Base-by-base conservation (phyloP, 306 rosid genomes). In the Vicia villosa region DNA sequence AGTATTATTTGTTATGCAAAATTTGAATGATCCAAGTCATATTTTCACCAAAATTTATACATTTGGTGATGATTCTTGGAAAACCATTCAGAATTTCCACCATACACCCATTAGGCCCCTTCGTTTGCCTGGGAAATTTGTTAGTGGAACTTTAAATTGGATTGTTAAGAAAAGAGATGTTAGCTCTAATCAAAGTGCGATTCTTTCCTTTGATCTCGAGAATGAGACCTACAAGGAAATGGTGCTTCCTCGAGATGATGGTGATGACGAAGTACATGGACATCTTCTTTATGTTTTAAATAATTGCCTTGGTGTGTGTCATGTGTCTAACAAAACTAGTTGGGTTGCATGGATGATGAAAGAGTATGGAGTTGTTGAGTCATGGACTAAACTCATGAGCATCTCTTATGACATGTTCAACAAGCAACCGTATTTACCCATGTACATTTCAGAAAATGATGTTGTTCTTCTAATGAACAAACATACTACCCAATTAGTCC, bases 381-480 rank as follows among this genome's bases (percentile, higher is more conserved):
- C 80, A 9, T 68, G 69, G 80, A 69, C 63, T 76, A 76, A 61
- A 50, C 38, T 76, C 26, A 19, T 17, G 14, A 28, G n/a, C 20
- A 7, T 47, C 1, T n/a, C n/a, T n/a, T n/a, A n/a, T n/a, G n/a
- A n/a, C n/a, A n/a, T n/a, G n/a, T n/a, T n/a, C n/a, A n/a, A n/a
- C n/a, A n/a, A n/a, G n/a, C n/a, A n/a, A n/a, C n/a, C n/a, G n/a
- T n/a, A n/a, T n/a, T n/a, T n/a, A n/a, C n/a, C n/a, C n/a, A n/a
- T n/a, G n/a, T n/a, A n/a, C n/a, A n/a, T n/a, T n/a, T n/a, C n/a
- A n/a, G n/a, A n/a, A n/a, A n/a, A n/a, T n/a, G n/a, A n/a, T n/a
- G n/a, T n/a, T n/a, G n/a, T n/a, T n/a, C n/a, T n/a, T n/a, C n/a
- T n/a, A n/a, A n/a, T n/a, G n/a, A n/a, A n/a, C n/a, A n/a, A n/a